Evolutionary conservation across 352 stramenopile species (phyloP), one percentile per base, ranked within the genome.

Genomic region (Globisporangium abappressorium): DNA sequence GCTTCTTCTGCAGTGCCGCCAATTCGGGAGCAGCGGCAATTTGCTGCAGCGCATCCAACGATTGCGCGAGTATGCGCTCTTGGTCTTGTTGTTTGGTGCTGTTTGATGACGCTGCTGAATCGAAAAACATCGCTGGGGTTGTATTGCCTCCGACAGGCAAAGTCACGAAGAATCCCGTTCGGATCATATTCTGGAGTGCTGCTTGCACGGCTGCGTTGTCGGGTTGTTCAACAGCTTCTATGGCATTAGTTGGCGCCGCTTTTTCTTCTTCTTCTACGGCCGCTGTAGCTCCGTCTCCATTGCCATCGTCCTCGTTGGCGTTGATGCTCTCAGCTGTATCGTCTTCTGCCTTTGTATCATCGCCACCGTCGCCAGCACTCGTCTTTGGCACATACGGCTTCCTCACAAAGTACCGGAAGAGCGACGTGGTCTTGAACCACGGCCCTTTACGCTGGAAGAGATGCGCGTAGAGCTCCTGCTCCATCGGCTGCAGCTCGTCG

Each of bases 361-460:
- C 43, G 14, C 18, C 60, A 15, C 7, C 60, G 30, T 28, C 33
- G 18, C 2, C 46, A n/a, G 18, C 30, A 33, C 8, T 38, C n/a
- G 47, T 9, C 46, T 46, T 28, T 14, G 41, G 20, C 7, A 63
- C 65, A 41, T 66, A 62, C 5, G 57, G 59, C 14, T 56, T 64
- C 20, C 49, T 58, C 15, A 41, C 7, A 14, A 92, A 90, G 59
- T 94, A 93, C 22, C 71, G 76, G 20, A 88, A 72, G 26, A 95
- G 70, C 28, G 84, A 88, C 22, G 74, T 74, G 1, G 76, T 83
- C 66, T 85, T 87, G 66, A 90, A 90, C 87, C 87, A 95, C 55
- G 78, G 73, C 0, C 85, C 87, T 64, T 87, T 89, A 36, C 87
- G 87, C 64, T 94, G 85, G 28, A 95, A 82, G 26, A 94, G 66